phyloP scores from a whole-genome alignment of 2,329 filamentous ascomycete genomes.

The Alternaria atra region DNA sequence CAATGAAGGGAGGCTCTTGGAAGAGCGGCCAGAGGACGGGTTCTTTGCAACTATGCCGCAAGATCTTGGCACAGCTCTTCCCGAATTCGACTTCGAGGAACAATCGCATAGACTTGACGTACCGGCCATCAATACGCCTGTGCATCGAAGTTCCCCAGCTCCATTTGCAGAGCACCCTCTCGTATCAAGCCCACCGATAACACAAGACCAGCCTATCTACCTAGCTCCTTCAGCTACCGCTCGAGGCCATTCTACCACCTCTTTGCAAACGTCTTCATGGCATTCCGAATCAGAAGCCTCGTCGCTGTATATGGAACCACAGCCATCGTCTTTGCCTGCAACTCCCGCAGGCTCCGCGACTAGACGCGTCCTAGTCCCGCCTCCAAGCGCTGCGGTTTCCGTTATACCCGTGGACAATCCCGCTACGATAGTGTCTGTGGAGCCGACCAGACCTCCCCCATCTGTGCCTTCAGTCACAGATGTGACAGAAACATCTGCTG shows the following conservation, averaged over 20 bases:
- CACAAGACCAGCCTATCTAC: not conserved
- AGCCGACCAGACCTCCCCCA: not conserved
- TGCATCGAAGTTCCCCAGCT: not conserved
- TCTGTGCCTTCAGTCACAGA: not conserved
- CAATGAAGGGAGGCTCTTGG: constrained; percentile 41
- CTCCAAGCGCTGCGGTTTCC: not conserved
- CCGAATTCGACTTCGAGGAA: not conserved
- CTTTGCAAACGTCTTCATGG: not conserved
- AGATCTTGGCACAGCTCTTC: constrained; percentile 11
- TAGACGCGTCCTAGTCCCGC: not conserved
- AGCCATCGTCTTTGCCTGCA: not conserved
- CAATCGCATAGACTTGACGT: constrained; percentile 9
- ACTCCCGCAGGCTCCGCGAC: not conserved
- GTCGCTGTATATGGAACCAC: constrained; percentile 6
- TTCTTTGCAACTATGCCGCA: constrained; percentile 12
- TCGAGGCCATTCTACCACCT: not conserved
- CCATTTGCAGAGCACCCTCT: not conserved
- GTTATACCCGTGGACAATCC: not conserved
- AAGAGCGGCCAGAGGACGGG: constrained; percentile 23
- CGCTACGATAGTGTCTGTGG: not conserved
- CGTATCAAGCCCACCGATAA: not conserved
- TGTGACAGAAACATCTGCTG: not conserved
- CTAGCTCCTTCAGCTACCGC: constrained; percentile 4
- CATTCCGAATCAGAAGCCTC: constrained; percentile 4
- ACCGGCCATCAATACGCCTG: not conserved